Percentiles rank a stretch among this genome's conserved stretches.
Conservation (phyloP, 208 protist species). For the Wallacemonas sp. region DNA sequence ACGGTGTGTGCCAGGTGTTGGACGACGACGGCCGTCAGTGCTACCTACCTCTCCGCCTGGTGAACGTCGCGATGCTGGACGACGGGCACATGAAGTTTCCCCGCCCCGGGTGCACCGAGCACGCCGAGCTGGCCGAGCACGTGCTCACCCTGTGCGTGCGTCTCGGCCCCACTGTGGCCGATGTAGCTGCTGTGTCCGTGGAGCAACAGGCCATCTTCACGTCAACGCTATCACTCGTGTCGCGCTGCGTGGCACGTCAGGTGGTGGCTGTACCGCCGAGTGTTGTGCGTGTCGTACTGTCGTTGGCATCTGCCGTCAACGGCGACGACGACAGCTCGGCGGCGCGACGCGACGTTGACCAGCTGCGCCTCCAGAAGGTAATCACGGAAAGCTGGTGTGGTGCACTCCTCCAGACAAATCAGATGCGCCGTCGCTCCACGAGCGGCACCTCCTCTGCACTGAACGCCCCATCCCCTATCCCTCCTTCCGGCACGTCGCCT, state of each 20-base stretch:
- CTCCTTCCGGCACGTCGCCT: no score
- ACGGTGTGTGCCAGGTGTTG: slow-evolving; percentile 72
- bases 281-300: slow-evolving; percentile 17
- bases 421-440: not conserved
- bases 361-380: slow-evolving; percentile 19
- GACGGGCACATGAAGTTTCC: slow-evolving; percentile 8
- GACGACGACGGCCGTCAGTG: slow-evolving; percentile 36
- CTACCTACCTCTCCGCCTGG: slow-evolving; percentile 59
- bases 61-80: slow-evolving; percentile 45
- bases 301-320: not conserved
- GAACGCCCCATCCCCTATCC: no score
- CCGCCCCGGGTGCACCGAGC: slow-evolving; percentile 19
- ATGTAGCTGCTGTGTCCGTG: not conserved
- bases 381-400: slow-evolving; percentile 14
- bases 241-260: slow-evolving; percentile 34
- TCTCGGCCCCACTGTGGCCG: not conserved
- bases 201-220: slow-evolving; percentile 8
- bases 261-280: slow-evolving; percentile 18
- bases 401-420: slow-evolving; percentile 2
- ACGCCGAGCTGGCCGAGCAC: slow-evolving; percentile 30
- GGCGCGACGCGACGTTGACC: not conserved
- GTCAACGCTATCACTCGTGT: slow-evolving; percentile 48
- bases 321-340: not conserved
- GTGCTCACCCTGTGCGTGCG: slow-evolving; percentile 20
- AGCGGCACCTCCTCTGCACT: not conserved